Base-by-base conservation (phyloP, 1,284 basidiomycete species). In the Malassezia vespertilionis region DNA sequence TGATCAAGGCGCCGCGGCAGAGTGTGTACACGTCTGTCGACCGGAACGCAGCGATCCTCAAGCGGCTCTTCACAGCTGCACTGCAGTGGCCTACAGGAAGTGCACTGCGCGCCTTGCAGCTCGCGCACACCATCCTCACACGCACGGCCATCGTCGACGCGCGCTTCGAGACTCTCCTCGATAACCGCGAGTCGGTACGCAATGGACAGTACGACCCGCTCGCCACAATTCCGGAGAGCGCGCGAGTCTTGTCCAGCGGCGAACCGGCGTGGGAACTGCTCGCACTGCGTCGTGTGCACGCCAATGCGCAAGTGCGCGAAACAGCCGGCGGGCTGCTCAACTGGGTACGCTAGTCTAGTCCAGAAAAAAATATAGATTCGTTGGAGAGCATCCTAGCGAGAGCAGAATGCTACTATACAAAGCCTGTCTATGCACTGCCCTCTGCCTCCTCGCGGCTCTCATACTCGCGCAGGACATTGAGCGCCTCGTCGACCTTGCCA, bases 31-130 rank as follows among this genome's bases (percentile, higher is more conserved):
- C 55, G 72, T 80, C 88, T 2, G 77, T 85, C 12, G 83, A 82
- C 76, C 81, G 88, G 54, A 78, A 81, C 20, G 86, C 87, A 17
- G 86, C 90, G 2, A 96, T 97, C 71, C 78, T 84, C 45, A 96
- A 96, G 74, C 83, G 93, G 21, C 76, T 97, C 32, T 75, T 88
- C 22, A 79, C 78, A 37, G 81, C 82, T 21, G 80, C 82, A 11
- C 75, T 95, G 36, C 80, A 84, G 63, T 86, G 87, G 79, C 80
- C 90, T 0, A 76, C 85, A 1, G 62, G 72, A 2, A 77, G 79
- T 9, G 78, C 80, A 17, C 72, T 82, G 36, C 80, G 82, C 33
- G 75, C 82, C 14, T 71, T 96, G 24, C 77, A 78, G 22, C 84
- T 91, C 57, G 80, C 90, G 6, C 74, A 75, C 33, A 75, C 75